Evolutionary conservation across 768 basidiomycete genomes (phyloP).

Genomic region (Podaxis pistillaris): DNA sequence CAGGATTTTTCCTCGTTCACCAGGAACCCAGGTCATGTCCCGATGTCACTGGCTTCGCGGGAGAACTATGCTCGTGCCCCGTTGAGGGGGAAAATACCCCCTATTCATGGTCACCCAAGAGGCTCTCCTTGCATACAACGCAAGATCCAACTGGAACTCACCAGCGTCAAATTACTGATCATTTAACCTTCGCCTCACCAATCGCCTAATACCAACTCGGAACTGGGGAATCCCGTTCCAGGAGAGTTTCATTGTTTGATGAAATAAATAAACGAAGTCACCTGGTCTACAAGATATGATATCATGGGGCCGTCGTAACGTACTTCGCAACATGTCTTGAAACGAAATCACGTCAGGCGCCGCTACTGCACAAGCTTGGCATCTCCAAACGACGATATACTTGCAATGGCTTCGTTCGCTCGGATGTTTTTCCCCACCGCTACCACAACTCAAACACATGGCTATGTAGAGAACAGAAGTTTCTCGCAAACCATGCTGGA

Average conservation of each 20-base stretch:
- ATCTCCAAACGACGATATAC: not conserved
- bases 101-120: not conserved
- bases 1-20: not conserved
- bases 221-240: not conserved
- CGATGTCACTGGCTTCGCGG: not conserved
- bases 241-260: not conserved
- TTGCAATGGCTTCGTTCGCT: not conserved
- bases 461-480: not conserved
- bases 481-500: not conserved
- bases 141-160: not conserved
- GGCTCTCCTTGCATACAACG: not conserved
- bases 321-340: not conserved
- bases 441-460: not conserved
- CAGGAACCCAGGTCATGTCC: not conserved
- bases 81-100: not conserved
- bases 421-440: not conserved
- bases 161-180: not conserved
- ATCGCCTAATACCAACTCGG: not conserved
- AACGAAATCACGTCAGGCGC: not conserved
- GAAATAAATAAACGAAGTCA: not conserved
- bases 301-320: not conserved
- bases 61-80: not conserved
- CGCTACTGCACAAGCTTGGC: not conserved
- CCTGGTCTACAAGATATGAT: not conserved
- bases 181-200: constrained; percentile 4